Evolutionary conservation across 768 basidiomycete species (phyloP).

Genomic region (Crucibulum laeve): DNA sequence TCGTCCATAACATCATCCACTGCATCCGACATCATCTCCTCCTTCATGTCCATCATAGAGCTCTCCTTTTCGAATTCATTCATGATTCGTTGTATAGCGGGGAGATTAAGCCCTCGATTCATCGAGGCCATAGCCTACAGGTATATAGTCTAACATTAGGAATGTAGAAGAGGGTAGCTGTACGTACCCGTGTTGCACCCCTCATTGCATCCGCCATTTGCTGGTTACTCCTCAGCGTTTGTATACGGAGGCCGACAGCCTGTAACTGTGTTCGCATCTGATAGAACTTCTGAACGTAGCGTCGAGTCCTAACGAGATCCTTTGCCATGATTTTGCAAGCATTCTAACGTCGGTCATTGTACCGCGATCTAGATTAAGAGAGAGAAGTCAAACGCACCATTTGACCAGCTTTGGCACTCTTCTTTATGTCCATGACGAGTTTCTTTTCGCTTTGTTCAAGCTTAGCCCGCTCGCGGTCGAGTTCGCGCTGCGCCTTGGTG

Average conservation of each 20-base stretch:
- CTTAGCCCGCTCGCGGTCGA: conserved; percentile 92
- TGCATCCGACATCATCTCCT: conserved; percentile 99
- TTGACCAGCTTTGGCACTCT: conserved; percentile 92
- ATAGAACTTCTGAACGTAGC: conserved; percentile 97
- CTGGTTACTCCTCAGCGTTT: conserved; percentile 93
- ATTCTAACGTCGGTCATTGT: conserved; percentile 49
- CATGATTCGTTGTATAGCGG: conserved; percentile 94
- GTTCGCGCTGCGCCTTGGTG: conserved; percentile 95
- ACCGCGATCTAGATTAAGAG: not conserved
- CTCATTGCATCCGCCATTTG: conserved; percentile 99
- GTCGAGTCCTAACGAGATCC: conserved; percentile 92
- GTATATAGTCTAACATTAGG: not conserved
- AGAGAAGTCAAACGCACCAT: conserved; percentile 50
- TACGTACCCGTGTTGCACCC: conserved; percentile 86
- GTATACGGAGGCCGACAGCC: conserved; percentile 92
- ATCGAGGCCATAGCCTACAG: conserved; percentile 94
- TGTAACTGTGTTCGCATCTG: conserved; percentile 99
- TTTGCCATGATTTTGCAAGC: conserved; percentile 99
- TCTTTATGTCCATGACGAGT: conserved; percentile 92
- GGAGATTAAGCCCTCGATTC: conserved; percentile 95
- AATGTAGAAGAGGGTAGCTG: not conserved
- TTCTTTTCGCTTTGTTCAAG: conserved; percentile 98
- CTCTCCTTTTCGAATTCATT: conserved; percentile 97
- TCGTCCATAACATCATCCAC: conserved; percentile 97
- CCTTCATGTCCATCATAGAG: conserved; percentile 99